Percentiles rank a stretch among this genome's conserved stretches.
Evolutionary conservation across 768 basidiomycete genomes (phyloP).

Genomic region (Lactifluus piperatus): DNA sequence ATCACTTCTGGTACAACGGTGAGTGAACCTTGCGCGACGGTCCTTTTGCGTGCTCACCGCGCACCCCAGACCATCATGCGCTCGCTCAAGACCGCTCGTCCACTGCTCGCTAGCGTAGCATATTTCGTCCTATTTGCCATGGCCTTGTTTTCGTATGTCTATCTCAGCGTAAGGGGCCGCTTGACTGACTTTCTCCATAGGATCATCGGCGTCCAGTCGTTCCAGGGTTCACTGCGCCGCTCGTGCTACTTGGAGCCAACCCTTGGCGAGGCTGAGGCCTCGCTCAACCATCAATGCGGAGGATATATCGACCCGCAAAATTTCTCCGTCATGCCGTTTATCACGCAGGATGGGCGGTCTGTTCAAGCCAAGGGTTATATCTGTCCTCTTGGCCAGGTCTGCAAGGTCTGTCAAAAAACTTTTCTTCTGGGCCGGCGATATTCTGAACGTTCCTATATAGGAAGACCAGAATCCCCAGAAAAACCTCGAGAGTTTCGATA

Average conservation of each 20-base stretch:
- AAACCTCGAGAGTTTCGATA: slow-evolving; percentile 78
- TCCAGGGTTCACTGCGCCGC: slow-evolving; percentile 74
- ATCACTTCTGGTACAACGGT: slow-evolving; percentile 91
- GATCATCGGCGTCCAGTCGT: slow-evolving; percentile 91
- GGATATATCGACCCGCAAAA: slow-evolving; percentile 62
- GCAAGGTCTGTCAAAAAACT: slow-evolving; percentile 41
- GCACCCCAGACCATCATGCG: slow-evolving; percentile 68
- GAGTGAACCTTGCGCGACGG: slow-evolving; percentile 24
- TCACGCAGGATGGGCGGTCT: slow-evolving; percentile 32
- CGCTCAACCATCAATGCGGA: slow-evolving; percentile 62
- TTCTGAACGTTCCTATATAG: slow-evolving; percentile 27
- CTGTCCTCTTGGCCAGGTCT: slow-evolving; percentile 81
- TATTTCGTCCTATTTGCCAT: slow-evolving; percentile 91
- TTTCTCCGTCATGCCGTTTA: slow-evolving; percentile 37
- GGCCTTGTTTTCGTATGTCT: slow-evolving; percentile 71
- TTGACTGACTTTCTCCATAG: slow-evolving; percentile 29
- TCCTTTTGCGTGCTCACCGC: neutral
- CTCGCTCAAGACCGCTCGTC: slow-evolving; percentile 83
- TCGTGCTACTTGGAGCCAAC: slow-evolving; percentile 49
- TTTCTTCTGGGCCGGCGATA: neutral
- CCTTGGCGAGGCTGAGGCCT: slow-evolving; percentile 42
- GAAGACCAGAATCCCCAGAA: slow-evolving; percentile 57
- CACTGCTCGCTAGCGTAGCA: slow-evolving; percentile 81
- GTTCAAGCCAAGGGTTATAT: slow-evolving; percentile 67
- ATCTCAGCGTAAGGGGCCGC: neutral